phyloP scores from a whole-genome alignment of 2,329 filamentous ascomycete species.

The Colletotrichum tropicale region DNA sequence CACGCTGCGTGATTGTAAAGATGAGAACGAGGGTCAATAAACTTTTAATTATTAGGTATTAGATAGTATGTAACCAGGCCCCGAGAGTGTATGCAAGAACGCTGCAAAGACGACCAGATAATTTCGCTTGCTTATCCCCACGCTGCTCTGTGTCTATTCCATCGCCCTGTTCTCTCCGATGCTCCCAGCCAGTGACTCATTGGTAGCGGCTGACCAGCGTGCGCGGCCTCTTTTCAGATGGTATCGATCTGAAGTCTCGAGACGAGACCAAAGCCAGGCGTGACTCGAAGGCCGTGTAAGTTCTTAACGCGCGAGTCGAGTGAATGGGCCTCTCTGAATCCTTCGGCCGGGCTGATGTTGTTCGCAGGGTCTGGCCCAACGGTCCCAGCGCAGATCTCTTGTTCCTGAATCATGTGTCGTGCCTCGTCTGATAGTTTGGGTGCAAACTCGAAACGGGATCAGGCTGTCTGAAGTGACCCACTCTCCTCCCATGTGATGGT shows the following conservation, averaged over 20 bases:
- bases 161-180: neutral
- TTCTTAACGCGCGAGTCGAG: neutral
- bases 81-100: neutral
- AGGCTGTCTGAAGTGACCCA: neutral
- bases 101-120: neutral
- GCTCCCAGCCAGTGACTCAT: accelerated
- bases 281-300: neutral
- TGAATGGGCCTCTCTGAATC: neutral
- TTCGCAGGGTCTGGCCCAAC: neutral
- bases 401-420: neutral
- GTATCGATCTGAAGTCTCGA: neutral
- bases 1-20: neutral
- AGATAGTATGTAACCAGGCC: neutral
- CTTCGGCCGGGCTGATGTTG: neutral
- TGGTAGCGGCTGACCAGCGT: neutral
- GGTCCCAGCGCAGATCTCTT: neutral
- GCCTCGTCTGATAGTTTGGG: neutral
- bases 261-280: neutral
- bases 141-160: neutral
- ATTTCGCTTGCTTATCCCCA: accelerated
- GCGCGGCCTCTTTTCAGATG: neutral
- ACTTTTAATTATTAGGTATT: neutral
- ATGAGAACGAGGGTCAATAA: neutral
- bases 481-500: neutral
- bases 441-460: neutral